Conservation (phyloP, 768 basidiomycete genomes). For the Boletus rubropictus region DNA sequence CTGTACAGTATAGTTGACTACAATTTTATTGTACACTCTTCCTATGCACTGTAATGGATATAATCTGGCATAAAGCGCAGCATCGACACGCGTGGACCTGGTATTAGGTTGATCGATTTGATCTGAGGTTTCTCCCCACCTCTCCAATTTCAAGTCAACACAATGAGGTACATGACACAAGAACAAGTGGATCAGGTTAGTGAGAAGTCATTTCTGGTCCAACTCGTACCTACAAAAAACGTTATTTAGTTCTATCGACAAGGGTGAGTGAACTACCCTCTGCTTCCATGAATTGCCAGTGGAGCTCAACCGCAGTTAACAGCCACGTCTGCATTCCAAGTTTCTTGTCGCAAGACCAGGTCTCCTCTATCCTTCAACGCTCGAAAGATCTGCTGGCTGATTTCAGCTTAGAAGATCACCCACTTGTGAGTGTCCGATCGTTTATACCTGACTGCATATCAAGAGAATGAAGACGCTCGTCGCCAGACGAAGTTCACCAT, state of each 20-base stretch:
- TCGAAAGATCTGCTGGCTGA: conserved; percentile 72
- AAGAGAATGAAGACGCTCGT: not conserved
- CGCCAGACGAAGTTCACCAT: conserved; percentile 86
- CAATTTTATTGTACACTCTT: conserved; percentile 12
- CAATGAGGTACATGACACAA: conserved; percentile 44
- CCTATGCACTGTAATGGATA: conserved; percentile 4
- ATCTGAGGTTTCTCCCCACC: not conserved
- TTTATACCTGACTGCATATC: not conserved
- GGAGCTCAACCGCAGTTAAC: not conserved
- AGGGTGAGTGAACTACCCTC: conserved; percentile 42
- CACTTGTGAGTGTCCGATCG: conserved; percentile 49
- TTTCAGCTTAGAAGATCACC: conserved; percentile 74
- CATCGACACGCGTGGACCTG: too few relatives aligned
- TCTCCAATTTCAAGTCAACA: not conserved
- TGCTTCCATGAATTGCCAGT: not conserved
- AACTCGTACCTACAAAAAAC: not conserved
- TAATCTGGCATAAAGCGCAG: not conserved
- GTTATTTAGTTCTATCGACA: conserved; percentile 47
- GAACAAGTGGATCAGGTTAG: conserved; percentile 55
- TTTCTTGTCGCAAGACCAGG: conserved; percentile 61
- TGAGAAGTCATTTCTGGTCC: not conserved
- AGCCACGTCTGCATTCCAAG: conserved; percentile 77
- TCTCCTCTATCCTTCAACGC: conserved; percentile 56
- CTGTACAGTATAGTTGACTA: conserved; percentile 6
- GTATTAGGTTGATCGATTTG: too few relatives aligned